Conservation (phyloP, 2,329 filamentous ascomycete species). For the Lachnellula cervina region DNA sequence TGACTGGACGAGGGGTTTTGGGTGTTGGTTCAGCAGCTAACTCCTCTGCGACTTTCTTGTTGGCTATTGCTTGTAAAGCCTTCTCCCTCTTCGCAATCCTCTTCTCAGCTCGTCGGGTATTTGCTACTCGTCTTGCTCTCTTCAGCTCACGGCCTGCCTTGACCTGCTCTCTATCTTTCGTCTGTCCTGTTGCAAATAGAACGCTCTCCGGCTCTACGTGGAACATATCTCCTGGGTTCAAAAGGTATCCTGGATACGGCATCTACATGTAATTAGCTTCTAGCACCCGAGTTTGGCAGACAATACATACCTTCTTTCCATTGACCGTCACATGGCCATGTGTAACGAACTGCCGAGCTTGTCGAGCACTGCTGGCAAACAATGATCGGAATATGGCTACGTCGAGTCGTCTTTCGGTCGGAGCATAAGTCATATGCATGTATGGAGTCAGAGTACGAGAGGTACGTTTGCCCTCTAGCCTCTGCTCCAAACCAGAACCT, state of each 20-base stretch:
- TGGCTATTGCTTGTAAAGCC: constrained; percentile 14
- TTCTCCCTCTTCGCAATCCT: constrained; percentile 17
- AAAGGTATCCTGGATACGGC: constrained; percentile 82
- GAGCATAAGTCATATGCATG: constrained; percentile 94
- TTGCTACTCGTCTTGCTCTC: constrained; percentile 9
- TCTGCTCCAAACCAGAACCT: constrained; percentile 57
- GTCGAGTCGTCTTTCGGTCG: constrained; percentile 84
- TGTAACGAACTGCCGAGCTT: constrained; percentile 89
- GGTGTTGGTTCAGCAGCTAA: constrained; percentile 8
- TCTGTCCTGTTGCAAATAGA: constrained; percentile 76
- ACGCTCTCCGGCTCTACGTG: constrained; percentile 88
- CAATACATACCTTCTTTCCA: constrained; percentile 71
- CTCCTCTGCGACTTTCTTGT: constrained; percentile 26
- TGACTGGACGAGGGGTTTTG: constrained; percentile 12
- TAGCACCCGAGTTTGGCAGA: background rate
- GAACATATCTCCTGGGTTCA: constrained; percentile 98
- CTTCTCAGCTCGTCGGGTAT: constrained; percentile 16
- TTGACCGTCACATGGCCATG: constrained; percentile 95
- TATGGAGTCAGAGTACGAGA: constrained; percentile 66
- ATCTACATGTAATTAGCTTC: constrained; percentile 54
- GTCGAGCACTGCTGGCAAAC: constrained; percentile 88
- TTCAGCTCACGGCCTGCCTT: constrained; percentile 18
- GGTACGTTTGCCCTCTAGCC: constrained; percentile 25
- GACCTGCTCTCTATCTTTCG: constrained; percentile 46
- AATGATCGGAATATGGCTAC: constrained; percentile 91